Conservation (phyloP, 345 rosid genomes). For the Eutrema yunnanense region DNA sequence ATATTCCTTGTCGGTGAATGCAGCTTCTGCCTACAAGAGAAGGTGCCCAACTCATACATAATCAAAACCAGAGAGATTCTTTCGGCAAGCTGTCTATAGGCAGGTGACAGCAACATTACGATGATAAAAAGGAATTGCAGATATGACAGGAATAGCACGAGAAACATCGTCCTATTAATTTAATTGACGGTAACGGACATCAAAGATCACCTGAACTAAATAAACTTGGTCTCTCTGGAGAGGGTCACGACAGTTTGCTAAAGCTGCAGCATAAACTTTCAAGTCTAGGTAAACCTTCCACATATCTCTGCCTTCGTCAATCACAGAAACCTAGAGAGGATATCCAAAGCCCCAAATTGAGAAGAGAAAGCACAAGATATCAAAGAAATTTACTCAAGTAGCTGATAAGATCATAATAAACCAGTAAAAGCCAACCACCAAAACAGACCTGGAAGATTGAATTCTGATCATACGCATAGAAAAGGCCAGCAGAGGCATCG, state of each 20-base stretch:
- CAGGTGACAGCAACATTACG: neutral
- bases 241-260: slow-evolving; percentile 83
- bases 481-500: slow-evolving; percentile 95
- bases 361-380: slow-evolving; percentile 8
- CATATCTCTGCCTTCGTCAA: slow-evolving; percentile 96
- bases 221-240: slow-evolving; percentile 97
- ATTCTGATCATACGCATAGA: slow-evolving; percentile 95
- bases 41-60: slow-evolving; percentile 26
- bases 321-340: slow-evolving; percentile 70
- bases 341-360: slow-evolving; percentile 18
- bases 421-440: slow-evolving; percentile 5
- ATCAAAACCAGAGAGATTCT: slow-evolving; percentile 16
- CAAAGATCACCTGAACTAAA: slow-evolving; percentile 72
- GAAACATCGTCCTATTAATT: neutral
- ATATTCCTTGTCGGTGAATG: slow-evolving; percentile 77
- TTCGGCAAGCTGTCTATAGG: neutral
- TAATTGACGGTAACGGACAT: neutral
- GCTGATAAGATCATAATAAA: slow-evolving; percentile 11
- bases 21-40: slow-evolving; percentile 88
- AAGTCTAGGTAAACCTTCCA: slow-evolving; percentile 97
- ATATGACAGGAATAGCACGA: neutral
- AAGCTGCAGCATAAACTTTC: slow-evolving; percentile 93
- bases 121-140: neutral
- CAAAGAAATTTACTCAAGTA: neutral
- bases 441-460: slow-evolving; percentile 82